Percentiles rank a stretch among this genome's conserved stretches.
phyloP scores from a whole-genome alignment of 2,329 filamentous ascomycete genomes.

The Dactylellina leptospora region DNA sequence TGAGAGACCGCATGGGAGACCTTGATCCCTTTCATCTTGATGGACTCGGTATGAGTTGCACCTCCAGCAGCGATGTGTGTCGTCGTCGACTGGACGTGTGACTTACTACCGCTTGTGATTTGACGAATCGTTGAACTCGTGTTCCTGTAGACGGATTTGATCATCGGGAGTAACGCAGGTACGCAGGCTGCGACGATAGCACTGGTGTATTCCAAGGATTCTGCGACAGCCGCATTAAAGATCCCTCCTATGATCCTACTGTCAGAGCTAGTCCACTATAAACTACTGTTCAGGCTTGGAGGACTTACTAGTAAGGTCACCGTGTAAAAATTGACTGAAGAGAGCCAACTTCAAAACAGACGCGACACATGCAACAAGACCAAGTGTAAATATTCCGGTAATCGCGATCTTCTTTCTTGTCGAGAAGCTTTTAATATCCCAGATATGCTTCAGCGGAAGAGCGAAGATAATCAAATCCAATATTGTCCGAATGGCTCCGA shows the following conservation, averaged over 20 bases:
- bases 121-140: conserved; percentile 36
- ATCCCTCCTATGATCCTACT: conserved; percentile 13
- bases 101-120: conserved; percentile 39
- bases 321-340: conserved; percentile 19
- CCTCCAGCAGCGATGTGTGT: conserved; percentile 35
- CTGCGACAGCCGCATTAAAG: conserved; percentile 29
- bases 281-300: background rate
- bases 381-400: conserved; percentile 37
- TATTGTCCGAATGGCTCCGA: conserved; percentile 23
- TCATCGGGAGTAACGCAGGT: conserved; percentile 45
- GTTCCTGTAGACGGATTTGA: conserved; percentile 42
- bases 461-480: conserved; percentile 43
- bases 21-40: conserved; percentile 50
- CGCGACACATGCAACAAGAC: conserved; percentile 36
- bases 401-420: conserved; percentile 44
- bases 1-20: conserved; percentile 45
- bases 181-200: conserved; percentile 48
- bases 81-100: conserved; percentile 35
- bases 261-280: too few relatives aligned
- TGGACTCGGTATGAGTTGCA: conserved; percentile 27
- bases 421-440: conserved; percentile 46
- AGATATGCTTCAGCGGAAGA: conserved; percentile 48
- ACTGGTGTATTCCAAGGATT: conserved; percentile 40
- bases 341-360: conserved; percentile 43
- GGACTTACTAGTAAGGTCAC: conserved; percentile 40